These are phyloP conservation scores for Fusarium heterosporum DNA, from an alignment of 2,329 filamentous ascomycete genomes.

Conservation along the genomic window DNA sequence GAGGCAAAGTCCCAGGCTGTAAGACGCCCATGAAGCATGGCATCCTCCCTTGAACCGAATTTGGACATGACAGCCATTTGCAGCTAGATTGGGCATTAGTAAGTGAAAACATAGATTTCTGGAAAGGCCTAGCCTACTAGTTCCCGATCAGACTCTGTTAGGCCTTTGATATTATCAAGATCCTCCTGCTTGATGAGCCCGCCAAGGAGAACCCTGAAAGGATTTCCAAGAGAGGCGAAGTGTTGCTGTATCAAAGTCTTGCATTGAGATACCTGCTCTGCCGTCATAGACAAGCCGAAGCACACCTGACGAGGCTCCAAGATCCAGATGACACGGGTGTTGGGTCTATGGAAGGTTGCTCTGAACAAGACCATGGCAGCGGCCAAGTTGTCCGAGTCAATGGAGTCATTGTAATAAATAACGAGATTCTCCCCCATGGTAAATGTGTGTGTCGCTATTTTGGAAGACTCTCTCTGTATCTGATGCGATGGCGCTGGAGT, in stretches of 20 bases:
- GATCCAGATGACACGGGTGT: slow-evolving; percentile 40
- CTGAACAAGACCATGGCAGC: slow-evolving; percentile 39
- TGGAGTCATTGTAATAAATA: slow-evolving; percentile 46
- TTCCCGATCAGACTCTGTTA: slow-evolving; percentile 21
- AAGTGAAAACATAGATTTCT: neutral
- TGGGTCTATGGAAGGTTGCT: slow-evolving; percentile 20
- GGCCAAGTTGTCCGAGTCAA: slow-evolving; percentile 45
- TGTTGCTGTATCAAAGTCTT: slow-evolving; percentile 30
- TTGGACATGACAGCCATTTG: slow-evolving; percentile 32
- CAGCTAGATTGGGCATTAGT: slow-evolving; percentile 21
- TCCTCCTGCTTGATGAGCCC: slow-evolving; percentile 36
- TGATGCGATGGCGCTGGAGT: slow-evolving; percentile 16
- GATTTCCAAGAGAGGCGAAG: slow-evolving; percentile 23
- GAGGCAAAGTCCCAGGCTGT: slow-evolving; percentile 40
- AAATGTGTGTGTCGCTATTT: neutral
- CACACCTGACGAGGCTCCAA: slow-evolving; percentile 45
- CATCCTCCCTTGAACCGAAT: slow-evolving; percentile 33
- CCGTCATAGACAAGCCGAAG: slow-evolving; percentile 34
- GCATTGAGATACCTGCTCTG: slow-evolving; percentile 29
- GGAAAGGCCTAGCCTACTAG: slow-evolving; percentile 19
- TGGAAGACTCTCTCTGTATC: neutral
- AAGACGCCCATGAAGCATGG: slow-evolving; percentile 35
- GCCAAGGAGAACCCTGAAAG: slow-evolving; percentile 41
- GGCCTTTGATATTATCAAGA: slow-evolving; percentile 17
- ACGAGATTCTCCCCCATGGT: slow-evolving; percentile 38